These are phyloP conservation scores for Stachybotrys chlorohalonatus DNA, from an alignment of 2,329 filamentous ascomycete species.

Conservation along the genomic window DNA sequence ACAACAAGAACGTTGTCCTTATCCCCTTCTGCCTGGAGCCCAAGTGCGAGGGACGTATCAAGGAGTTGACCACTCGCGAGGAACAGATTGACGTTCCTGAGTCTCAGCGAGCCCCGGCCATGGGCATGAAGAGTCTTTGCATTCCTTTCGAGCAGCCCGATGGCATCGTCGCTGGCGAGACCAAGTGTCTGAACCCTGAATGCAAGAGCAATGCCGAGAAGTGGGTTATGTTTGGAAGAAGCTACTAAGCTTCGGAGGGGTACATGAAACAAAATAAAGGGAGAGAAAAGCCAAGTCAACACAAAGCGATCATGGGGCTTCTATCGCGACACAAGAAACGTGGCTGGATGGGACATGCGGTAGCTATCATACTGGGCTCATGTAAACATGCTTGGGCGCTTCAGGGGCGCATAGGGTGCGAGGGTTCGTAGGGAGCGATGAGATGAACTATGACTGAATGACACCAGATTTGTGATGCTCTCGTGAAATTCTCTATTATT, in stretches of 20 bases:
- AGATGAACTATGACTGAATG: constrained; percentile 10
- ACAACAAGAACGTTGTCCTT: constrained; percentile 84
- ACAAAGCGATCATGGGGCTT: too few relatives aligned
- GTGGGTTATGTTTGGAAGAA: constrained; percentile 89
- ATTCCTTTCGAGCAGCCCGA: constrained; percentile 77
- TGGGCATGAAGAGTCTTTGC: constrained; percentile 64
- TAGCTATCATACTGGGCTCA: constrained; percentile 21
- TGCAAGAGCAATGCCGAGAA: constrained; percentile 68
- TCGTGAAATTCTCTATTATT: not conserved
- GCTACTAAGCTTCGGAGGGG: constrained; percentile 34
- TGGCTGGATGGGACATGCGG: constrained; percentile 13
- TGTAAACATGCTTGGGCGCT: constrained; percentile 2
- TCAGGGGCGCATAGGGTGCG: not conserved
- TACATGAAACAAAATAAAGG: too few relatives aligned
- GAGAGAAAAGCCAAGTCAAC: too few relatives aligned
- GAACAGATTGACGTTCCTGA: constrained; percentile 45
- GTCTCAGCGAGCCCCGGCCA: constrained; percentile 44
- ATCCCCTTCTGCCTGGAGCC: constrained; percentile 79
- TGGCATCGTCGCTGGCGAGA: constrained; percentile 68
- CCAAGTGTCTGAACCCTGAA: constrained; percentile 86
- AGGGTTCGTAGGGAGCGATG: not conserved
- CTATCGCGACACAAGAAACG: not conserved
- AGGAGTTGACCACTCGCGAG: constrained; percentile 77
- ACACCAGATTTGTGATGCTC: constrained; percentile 1
- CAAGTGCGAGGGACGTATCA: constrained; percentile 89